Evolutionary conservation across 768 basidiomycete species (phyloP).

Genomic region (Macrolepiota fuliginosa): DNA sequence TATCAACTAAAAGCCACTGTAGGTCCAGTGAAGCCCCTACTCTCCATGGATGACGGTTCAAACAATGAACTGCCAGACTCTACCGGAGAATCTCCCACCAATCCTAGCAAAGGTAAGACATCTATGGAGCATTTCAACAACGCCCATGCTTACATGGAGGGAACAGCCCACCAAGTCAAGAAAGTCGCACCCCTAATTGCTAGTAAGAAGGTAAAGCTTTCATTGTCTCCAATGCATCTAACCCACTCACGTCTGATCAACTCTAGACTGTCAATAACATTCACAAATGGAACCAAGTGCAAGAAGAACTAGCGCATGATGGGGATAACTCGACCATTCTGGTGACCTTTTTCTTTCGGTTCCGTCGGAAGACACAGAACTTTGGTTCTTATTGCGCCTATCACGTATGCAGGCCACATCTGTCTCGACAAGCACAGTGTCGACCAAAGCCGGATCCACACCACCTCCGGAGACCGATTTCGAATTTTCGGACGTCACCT

Average conservation of each 20-base stretch:
- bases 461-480: slow-evolving; percentile 59
- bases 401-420: slow-evolving; percentile 13
- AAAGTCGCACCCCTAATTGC: slow-evolving; percentile 81
- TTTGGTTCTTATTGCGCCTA: slow-evolving; percentile 12
- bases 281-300: slow-evolving; percentile 95
- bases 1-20: slow-evolving; percentile 7
- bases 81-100: slow-evolving; percentile 37
- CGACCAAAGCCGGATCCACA: slow-evolving; percentile 14
- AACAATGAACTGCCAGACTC: slow-evolving; percentile 33
- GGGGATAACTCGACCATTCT: slow-evolving; percentile 16
- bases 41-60: slow-evolving; percentile 60
- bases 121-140: slow-evolving; percentile 11
- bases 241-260: slow-evolving; percentile 10
- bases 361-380: not conserved
- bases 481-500: slow-evolving; percentile 76
- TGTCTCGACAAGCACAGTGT: slow-evolving; percentile 2
- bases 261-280: slow-evolving; percentile 84
- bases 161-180: slow-evolving; percentile 39
- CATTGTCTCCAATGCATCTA: slow-evolving; percentile 11
- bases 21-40: slow-evolving; percentile 23
- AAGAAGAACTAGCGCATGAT: slow-evolving; percentile 62
- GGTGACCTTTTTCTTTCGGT: slow-evolving; percentile 30
- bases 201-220: slow-evolving; percentile 69
- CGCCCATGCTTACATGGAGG: not conserved
- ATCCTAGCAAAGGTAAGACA: slow-evolving; percentile 50